Evolutionary conservation across 495 filamentous ascomycete genomes (phyloP).

Genomic region (Aspergillus panamensis): DNA sequence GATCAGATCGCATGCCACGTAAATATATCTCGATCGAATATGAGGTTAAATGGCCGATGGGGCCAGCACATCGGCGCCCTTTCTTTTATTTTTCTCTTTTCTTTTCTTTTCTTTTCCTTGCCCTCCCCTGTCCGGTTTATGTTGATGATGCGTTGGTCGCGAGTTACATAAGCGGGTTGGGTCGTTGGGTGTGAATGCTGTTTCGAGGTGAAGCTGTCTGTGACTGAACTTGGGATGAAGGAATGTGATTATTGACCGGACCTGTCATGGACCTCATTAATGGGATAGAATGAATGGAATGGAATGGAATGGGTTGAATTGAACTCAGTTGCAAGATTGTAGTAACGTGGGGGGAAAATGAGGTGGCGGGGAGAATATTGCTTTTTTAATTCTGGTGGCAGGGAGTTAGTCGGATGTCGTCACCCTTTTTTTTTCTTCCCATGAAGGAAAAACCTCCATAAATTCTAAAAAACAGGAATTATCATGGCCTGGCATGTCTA

Average conservation of each 20-base stretch:
- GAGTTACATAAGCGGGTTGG: constrained; percentile 17
- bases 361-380: constrained; percentile 15
- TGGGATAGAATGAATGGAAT: too few relatives aligned
- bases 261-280: not conserved
- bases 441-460: too few relatives aligned
- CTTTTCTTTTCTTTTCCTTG: not conserved
- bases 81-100: not conserved
- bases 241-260: not conserved
- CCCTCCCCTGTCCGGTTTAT: not conserved
- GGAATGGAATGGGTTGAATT: not conserved
- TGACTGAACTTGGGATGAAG: not conserved
- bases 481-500: constrained; percentile 9
- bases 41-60: too few relatives aligned
- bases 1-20: too few relatives aligned
- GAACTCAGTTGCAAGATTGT: constrained; percentile 2
- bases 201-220: not conserved
- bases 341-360: constrained; percentile 11
- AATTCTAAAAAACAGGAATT: not conserved
- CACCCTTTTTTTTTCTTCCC: too few relatives aligned
- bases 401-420: constrained; percentile 1
- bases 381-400: constrained; percentile 24
- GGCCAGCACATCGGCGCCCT: constrained; percentile 16
- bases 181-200: not conserved
- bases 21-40: too few relatives aligned
- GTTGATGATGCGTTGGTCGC: constrained; percentile 10